Base-by-base conservation (phyloP, 192 early-diverging fungal genomes). In the Umbelopsis sp. region DNA sequence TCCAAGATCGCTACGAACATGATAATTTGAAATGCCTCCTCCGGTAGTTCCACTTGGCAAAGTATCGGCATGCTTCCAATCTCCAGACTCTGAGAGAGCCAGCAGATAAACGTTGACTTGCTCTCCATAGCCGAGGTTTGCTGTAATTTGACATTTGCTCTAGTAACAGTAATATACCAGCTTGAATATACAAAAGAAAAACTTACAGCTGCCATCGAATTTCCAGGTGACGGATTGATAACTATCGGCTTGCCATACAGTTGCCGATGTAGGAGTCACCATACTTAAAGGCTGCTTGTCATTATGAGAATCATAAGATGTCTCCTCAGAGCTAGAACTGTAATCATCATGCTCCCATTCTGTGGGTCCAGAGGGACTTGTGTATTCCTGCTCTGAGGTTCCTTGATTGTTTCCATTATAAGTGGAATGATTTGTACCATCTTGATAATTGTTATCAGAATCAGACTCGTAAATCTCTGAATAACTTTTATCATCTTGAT, bases 171-270 rank as follows among this genome's bases (percentile, higher is more conserved):
- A 41, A 41, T 4, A 41, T 41, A 41, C 37, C 5, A 7, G 23
- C 11, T 7, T 55, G 1, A 27, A 7, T 13, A 55, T 3, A 6
- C 2, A 3, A 12, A 16, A 35, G 4, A n/a, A 35, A 5, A 11
- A 61, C 55, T 61, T 61, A 61, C 55, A 27, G 55, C 30, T 61
- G 6, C 55, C 55, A 35, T 61, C 55, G 15, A 33, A 61, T n/a
- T 10, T 35, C 55, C 55, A 61, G 10, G 55, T 61, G 13, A 61
- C 55, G n/a, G 55, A 61, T 33, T 61, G 55, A n/a, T 61, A 30
- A 18, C 27, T 61, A 61, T 61, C 55, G 8, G 55, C 55, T 3
- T 61, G 27, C 55, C 55, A 61, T 27, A 61, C 55, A 18, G 55
- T 61, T 11, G 16, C 7, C 2, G 12, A 35, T 12, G 8, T 61